These are phyloP conservation scores for Asterella californica DNA, from an alignment of 225 moss, liverwort and hornwort genomes.

Conservation along the genomic window DNA sequence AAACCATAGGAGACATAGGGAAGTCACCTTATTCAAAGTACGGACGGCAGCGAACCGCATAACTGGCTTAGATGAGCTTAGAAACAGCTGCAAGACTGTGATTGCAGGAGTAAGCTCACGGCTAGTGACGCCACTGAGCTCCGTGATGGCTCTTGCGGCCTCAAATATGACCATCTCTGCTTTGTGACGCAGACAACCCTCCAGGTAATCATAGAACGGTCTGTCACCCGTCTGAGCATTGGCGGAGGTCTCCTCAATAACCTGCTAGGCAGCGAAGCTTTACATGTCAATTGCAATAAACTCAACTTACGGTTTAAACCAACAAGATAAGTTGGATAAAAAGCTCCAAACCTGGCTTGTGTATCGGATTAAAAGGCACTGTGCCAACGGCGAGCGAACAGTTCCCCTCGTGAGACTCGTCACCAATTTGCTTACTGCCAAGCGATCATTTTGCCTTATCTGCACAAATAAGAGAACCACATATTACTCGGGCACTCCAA, in stretches of 20 bases:
- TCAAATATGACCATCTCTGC: constrained; percentile 93
- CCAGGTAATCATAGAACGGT: constrained; percentile 80
- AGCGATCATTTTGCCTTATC: constrained; percentile 87
- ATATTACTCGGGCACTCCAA: not conserved
- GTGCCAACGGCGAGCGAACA: constrained; percentile 81
- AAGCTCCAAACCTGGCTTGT: constrained; percentile 61
- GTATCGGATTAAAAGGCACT: constrained; percentile 87
- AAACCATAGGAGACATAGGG: no score
- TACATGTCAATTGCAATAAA: not conserved
- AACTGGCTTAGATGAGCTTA: constrained; percentile 89
- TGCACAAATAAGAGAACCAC: constrained; percentile 21
- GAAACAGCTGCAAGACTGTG: constrained; percentile 76
- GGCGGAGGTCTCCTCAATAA: constrained; percentile 64
- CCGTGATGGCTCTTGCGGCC: constrained; percentile 77
- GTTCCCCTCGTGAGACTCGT: constrained; percentile 67
- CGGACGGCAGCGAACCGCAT: constrained; percentile 88
- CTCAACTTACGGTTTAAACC: not conserved
- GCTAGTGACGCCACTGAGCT: constrained; percentile 65
- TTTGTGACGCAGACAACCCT: constrained; percentile 75
- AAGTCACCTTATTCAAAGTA: constrained; percentile 88
- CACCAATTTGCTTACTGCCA: constrained; percentile 89
- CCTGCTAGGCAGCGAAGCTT: constrained; percentile 35
- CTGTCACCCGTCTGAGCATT: constrained; percentile 71
- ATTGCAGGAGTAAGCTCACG: constrained; percentile 88
- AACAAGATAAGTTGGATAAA: not conserved